Conservation (phyloP, 352 stramenopile genomes). For the Pythium insidiosum region DNA sequence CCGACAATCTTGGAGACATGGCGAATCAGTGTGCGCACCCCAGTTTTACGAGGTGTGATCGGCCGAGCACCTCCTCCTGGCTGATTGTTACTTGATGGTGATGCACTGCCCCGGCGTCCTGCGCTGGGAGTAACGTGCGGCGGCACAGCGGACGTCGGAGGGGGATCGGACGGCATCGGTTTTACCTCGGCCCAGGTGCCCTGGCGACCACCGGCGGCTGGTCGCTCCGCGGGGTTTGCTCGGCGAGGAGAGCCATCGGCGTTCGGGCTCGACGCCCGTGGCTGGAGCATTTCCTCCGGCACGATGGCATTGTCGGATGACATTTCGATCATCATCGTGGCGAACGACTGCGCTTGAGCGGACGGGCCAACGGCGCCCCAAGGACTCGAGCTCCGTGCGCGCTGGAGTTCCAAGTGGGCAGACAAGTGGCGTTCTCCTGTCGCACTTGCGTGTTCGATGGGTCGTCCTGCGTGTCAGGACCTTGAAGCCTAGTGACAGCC, state of each 20-base stretch:
- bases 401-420: too few species aligned
- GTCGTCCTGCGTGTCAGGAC: too few species aligned
- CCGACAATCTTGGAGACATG: constrained; percentile 35
- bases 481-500: too few species aligned
- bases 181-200: constrained; percentile 11
- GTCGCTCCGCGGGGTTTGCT: not conserved
- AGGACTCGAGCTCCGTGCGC: not conserved
- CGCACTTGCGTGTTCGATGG: too few species aligned
- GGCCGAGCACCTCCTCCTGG: too few species aligned
- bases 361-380: constrained; percentile 1
- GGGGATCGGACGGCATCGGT: not conserved
- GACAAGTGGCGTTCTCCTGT: too few species aligned
- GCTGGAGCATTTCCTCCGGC: constrained; percentile 14
- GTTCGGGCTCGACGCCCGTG: not conserved
- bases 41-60: too few species aligned
- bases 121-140: not conserved
- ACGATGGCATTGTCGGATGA: constrained; percentile 18
- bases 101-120: not conserved
- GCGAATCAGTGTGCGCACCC: constrained; percentile 19
- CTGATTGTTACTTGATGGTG: constrained; percentile 16
- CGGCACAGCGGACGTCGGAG: not conserved
- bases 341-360: not conserved
- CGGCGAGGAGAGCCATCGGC: too few species aligned
- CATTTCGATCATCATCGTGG: constrained; percentile 41
- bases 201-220: not conserved